phyloP scores from a whole-genome alignment of 805 yeast genomes.

The Candida tallmaniae region DNA sequence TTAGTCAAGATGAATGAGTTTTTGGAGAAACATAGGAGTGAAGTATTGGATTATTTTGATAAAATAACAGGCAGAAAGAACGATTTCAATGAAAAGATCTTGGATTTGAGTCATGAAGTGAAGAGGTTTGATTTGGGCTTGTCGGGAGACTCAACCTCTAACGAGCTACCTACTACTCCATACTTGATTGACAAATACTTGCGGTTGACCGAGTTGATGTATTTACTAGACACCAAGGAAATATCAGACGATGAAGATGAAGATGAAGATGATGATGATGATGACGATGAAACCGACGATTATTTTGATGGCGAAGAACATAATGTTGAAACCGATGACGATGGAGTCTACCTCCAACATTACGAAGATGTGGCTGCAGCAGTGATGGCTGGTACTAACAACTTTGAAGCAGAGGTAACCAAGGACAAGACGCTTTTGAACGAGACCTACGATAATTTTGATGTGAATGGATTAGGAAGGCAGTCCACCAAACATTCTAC shows the following conservation, averaged over 20 bases:
- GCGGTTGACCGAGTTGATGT: constrained; percentile 54
- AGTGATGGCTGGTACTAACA: background rate
- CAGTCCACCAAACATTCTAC: too few relatives aligned
- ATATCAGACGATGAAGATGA: constrained; percentile 4
- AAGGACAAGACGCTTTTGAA: background rate
- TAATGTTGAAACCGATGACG: constrained; percentile 2
- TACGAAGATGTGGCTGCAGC: background rate
- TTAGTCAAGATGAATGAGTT: constrained; percentile 67
- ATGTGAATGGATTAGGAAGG: background rate
- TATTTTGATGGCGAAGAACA: constrained; percentile 3
- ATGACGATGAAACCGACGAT: constrained; percentile 3
- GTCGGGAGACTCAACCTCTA: constrained; percentile 44
- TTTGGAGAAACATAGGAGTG: constrained; percentile 50
- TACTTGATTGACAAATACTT: constrained; percentile 63
- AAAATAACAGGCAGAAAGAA: constrained; percentile 65
- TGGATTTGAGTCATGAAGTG: constrained; percentile 53
- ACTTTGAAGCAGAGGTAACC: background rate
- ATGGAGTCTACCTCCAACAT: too few relatives aligned
- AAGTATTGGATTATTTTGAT: constrained; percentile 66
- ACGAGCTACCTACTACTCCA: constrained; percentile 65
- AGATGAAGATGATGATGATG: constrained; percentile 3
- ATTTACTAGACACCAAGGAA: constrained; percentile 32
- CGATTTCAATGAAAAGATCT: constrained; percentile 56
- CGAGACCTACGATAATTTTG: constrained; percentile 4
- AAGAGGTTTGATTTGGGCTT: constrained; percentile 56